phyloP scores from a whole-genome alignment of 148 eudicot genomes.

The Linanthus parryae region DNA sequence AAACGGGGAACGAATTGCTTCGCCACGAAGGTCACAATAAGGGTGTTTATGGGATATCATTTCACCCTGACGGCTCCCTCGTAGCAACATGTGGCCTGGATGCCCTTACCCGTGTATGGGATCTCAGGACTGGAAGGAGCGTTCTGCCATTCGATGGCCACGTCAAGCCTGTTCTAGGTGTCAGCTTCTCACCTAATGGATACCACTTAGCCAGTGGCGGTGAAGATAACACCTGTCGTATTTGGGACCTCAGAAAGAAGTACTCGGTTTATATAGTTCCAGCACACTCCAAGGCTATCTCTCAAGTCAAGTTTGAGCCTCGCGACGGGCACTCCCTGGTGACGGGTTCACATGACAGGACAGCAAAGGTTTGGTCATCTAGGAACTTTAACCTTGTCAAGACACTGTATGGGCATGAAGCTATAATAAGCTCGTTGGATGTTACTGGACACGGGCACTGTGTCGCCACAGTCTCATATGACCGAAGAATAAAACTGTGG shows the following conservation, averaged over 20 bases:
- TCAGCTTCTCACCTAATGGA: conserved; percentile 90
- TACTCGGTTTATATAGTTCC: conserved; percentile 76
- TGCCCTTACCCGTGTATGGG: conserved; percentile 96
- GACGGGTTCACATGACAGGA: conserved; percentile 86
- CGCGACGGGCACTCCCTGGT: conserved; percentile 91
- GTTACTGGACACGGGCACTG: no score
- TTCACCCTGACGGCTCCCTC: conserved; percentile 92
- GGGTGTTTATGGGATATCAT: conserved; percentile 74
- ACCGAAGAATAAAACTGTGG: no score
- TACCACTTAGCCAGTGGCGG: conserved; percentile 91
- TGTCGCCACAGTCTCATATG: no score
- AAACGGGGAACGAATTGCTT: conserved; percentile 77
- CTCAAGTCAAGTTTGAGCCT: conserved; percentile 96
- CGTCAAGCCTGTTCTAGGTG: conserved; percentile 75
- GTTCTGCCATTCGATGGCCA: conserved; percentile 94
- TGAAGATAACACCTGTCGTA: conserved; percentile 88
- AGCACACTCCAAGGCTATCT: conserved; percentile 83
- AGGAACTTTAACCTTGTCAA: no score
- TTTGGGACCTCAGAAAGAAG: conserved; percentile 91
- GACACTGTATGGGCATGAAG: no score
- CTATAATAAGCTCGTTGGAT: no score
- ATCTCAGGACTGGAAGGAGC: conserved; percentile 87
- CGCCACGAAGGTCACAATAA: conserved; percentile 98
- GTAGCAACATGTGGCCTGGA: conserved; percentile 89
- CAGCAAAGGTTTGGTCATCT: conserved; percentile 99